These are phyloP conservation scores for Elongisporangium senticosum DNA, from an alignment of 352 stramenopile genomes.

Conservation along the genomic window DNA sequence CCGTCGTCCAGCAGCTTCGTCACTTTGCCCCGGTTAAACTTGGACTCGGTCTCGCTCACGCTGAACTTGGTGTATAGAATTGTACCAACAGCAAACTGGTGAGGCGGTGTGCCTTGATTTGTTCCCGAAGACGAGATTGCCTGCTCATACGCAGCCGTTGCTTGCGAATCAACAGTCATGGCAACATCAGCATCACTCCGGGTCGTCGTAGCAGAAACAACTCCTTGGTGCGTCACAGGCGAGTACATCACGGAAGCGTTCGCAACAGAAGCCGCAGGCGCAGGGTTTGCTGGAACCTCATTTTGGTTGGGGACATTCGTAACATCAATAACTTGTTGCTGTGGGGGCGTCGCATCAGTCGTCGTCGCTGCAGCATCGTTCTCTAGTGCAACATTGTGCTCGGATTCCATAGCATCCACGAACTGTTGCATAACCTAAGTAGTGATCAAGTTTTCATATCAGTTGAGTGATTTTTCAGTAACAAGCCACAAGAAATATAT, in stretches of 20 bases:
- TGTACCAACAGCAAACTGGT: constrained; percentile 30
- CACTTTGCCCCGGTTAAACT: constrained; percentile 41
- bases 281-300: background rate
- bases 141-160: background rate
- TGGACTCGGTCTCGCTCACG: constrained; percentile 23
- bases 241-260: constrained; percentile 1
- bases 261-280: background rate
- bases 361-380: background rate
- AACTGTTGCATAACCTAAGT: constrained; percentile 13
- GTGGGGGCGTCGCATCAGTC: background rate
- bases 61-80: constrained; percentile 41
- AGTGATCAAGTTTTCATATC: constrained; percentile 1
- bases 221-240: background rate
- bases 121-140: background rate
- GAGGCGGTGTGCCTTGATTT: background rate
- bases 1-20: constrained; percentile 31
- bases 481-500: constrained; percentile 5
- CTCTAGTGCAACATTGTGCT: background rate
- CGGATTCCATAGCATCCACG: constrained; percentile 7
- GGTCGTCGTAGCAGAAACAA: background rate
- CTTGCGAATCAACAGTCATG: background rate
- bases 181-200: background rate
- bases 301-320: background rate
- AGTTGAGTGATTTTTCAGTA: constrained; percentile 8
- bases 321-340: background rate